A percentile compares a stretch with the other conserved stretches of the same genome.
Conservation (phyloP, 2,329 filamentous ascomycete genomes). For the Colletotrichum graminicola region DNA sequence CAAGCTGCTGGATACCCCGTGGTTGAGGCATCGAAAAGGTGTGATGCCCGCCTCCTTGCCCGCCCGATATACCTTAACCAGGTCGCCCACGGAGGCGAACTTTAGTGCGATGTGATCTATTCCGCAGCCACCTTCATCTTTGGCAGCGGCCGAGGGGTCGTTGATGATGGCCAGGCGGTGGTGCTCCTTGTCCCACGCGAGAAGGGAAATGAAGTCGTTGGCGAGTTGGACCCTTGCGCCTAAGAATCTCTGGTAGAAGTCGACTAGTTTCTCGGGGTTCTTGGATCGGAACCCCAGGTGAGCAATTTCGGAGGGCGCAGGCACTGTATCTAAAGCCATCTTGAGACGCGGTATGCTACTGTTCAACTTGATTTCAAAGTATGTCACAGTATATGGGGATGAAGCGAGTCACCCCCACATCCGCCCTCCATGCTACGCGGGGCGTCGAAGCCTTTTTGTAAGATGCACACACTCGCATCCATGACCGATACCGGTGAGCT, state of each 20-base stretch:
- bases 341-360: not conserved
- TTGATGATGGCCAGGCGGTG: conserved; percentile 58
- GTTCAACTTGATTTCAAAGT: not conserved
- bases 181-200: conserved; percentile 60
- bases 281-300: not conserved
- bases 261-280: conserved; percentile 44
- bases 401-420: not conserved
- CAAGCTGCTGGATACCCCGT: conserved; percentile 59
- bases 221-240: conserved; percentile 48
- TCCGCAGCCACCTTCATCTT: conserved; percentile 46
- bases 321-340: not conserved
- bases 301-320: not conserved
- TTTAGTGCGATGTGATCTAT: conserved; percentile 59
- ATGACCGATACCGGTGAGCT: not conserved
- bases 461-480: not conserved
- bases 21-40: conserved; percentile 60
- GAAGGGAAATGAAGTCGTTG: conserved; percentile 50
- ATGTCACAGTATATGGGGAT: not conserved
- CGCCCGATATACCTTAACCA: conserved; percentile 53
- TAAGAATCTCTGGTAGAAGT: conserved; percentile 54
- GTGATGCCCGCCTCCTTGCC: conserved; percentile 51
- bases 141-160: conserved; percentile 45
- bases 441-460: not conserved
- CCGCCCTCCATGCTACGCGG: not conserved
- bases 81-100: conserved; percentile 51